Conservation (phyloP, 1,284 basidiomycete species). For the Laetiporus sulphureus region DNA sequence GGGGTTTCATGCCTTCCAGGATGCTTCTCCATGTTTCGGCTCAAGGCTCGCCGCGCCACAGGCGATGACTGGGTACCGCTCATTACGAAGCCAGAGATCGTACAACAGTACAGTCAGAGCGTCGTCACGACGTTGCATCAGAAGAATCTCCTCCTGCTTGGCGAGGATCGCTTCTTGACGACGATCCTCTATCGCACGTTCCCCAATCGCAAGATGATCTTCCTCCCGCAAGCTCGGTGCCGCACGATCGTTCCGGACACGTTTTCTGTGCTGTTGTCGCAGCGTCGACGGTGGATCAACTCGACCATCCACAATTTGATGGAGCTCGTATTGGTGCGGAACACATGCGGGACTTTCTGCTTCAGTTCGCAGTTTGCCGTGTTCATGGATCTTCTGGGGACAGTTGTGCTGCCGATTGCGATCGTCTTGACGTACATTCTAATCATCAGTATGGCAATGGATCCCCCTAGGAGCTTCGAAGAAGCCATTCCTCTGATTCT, state of each 20-base stretch:
- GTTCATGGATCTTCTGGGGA: slow-evolving; percentile 97
- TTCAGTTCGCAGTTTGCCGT: slow-evolving; percentile 98
- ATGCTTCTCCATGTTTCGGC: slow-evolving; percentile 98
- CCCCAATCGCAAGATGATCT: slow-evolving; percentile 99
- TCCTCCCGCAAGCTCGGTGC: slow-evolving; percentile 93
- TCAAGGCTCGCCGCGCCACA: slow-evolving; percentile 85
- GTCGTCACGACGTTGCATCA: slow-evolving; percentile 94
- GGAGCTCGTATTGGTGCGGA: slow-evolving; percentile 96
- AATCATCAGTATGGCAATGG: slow-evolving; percentile 75
- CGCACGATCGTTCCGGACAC: slow-evolving; percentile 96
- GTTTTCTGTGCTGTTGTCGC: slow-evolving; percentile 89
- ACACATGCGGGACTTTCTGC: slow-evolving; percentile 94
- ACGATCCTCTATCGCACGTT: slow-evolving; percentile 94
- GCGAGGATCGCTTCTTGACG: slow-evolving; percentile 98
- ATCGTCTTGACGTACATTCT: slow-evolving; percentile 90
- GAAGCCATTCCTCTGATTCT: slow-evolving; percentile 94
- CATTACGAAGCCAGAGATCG: slow-evolving; percentile 95
- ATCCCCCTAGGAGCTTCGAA: slow-evolving; percentile 80
- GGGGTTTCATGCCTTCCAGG: slow-evolving; percentile 99
- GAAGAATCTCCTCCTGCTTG: slow-evolving; percentile 94
- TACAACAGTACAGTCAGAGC: slow-evolving; percentile 93
- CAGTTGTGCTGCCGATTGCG: slow-evolving; percentile 91
- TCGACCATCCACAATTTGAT: slow-evolving; percentile 99
- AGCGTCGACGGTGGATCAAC: slow-evolving; percentile 99
- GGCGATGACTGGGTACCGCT: slow-evolving; percentile 98